A percentile compares a stretch with the other conserved stretches of the same genome.
phyloP scores from a whole-genome alignment of 495 filamentous ascomycete species.

The Neurospora sp. region DNA sequence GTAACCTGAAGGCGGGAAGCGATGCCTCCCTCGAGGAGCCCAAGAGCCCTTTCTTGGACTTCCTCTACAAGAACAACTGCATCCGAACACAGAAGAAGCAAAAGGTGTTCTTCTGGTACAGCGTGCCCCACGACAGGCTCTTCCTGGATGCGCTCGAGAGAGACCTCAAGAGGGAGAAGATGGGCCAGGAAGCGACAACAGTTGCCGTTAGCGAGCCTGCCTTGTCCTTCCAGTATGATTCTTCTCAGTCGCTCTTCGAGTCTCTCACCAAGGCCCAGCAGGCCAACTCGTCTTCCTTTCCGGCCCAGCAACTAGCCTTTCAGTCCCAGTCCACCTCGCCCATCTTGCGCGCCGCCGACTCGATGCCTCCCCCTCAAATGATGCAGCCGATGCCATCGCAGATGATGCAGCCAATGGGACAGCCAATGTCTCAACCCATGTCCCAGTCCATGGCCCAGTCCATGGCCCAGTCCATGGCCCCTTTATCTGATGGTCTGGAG shows the following conservation, averaged over 20 bases:
- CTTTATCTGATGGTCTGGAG: slow-evolving; percentile 71
- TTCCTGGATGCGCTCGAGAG: slow-evolving; percentile 96
- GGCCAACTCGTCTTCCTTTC: slow-evolving; percentile 93
- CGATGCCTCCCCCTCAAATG: slow-evolving; percentile 60
- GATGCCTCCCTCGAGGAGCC: slow-evolving; percentile 99
- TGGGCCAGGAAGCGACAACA: slow-evolving; percentile 95
- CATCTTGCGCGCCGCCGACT: slow-evolving; percentile 77
- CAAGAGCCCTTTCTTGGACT: slow-evolving; percentile 96
- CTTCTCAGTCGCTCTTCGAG: slow-evolving; percentile 96
- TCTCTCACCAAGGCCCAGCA: slow-evolving; percentile 99
- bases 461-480: slow-evolving; percentile 54
- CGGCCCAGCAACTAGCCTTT: slow-evolving; percentile 70
- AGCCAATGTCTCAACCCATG: slow-evolving; percentile 73
- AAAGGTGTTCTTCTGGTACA: slow-evolving; percentile 99
- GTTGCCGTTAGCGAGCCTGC: slow-evolving; percentile 93
- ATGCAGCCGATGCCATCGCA: slow-evolving; percentile 51
- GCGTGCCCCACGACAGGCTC: slow-evolving; percentile 92
- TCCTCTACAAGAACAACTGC: slow-evolving; percentile 99
- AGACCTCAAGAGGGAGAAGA: slow-evolving; percentile 97
- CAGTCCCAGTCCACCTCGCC: slow-evolving; percentile 69
- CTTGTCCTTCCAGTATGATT: slow-evolving; percentile 97
- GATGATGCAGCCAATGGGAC: slow-evolving; percentile 67
- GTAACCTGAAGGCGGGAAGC: slow-evolving; percentile 95
- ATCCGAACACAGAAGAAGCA: slow-evolving; percentile 99
- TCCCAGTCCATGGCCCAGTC: slow-evolving; percentile 56